Evolutionary conservation across 1,284 basidiomycete genomes (phyloP).

Genomic region (Papiliotrema fonsecae): DNA sequence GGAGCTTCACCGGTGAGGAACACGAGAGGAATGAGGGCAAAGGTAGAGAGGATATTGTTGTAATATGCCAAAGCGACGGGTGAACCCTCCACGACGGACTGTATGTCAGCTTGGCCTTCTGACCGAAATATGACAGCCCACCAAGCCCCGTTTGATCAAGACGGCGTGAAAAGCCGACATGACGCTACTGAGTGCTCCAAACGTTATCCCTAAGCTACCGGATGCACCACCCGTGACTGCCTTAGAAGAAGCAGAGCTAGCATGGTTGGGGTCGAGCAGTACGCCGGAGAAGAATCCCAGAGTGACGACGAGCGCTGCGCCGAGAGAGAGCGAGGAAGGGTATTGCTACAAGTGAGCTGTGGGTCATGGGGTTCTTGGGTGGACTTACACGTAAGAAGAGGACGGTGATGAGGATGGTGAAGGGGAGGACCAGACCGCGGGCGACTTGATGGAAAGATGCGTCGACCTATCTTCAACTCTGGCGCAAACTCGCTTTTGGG

Average conservation of each 20-base stretch:
- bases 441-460: conserved; percentile 88
- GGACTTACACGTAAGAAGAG: conserved; percentile 55
- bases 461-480: conserved; percentile 51
- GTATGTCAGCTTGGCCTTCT: neutral
- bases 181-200: conserved; percentile 25
- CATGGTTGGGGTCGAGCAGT: conserved; percentile 60
- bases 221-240: conserved; percentile 15
- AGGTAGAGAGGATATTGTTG: conserved; percentile 26
- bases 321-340: conserved; percentile 65
- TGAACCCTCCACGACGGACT: conserved; percentile 21
- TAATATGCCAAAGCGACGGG: conserved; percentile 27
- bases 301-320: conserved; percentile 69
- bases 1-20: conserved; percentile 20
- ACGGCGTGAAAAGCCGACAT: conserved; percentile 28
- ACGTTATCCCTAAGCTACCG: conserved; percentile 28
- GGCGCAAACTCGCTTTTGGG: conserved; percentile 4
- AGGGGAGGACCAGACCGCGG: conserved; percentile 76
- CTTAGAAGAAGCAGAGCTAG: conserved; percentile 53
- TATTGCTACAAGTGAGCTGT: conserved; percentile 30
- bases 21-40: conserved; percentile 21
- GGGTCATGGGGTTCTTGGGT: neutral
- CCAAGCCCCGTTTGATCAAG: conserved; percentile 24
- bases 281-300: conserved; percentile 79
- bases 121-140: conserved; percentile 1
- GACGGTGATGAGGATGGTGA: conserved; percentile 75